Conservation (phyloP, 2,329 filamentous ascomycete genomes). For the Aureobasidium leucospermi region DNA sequence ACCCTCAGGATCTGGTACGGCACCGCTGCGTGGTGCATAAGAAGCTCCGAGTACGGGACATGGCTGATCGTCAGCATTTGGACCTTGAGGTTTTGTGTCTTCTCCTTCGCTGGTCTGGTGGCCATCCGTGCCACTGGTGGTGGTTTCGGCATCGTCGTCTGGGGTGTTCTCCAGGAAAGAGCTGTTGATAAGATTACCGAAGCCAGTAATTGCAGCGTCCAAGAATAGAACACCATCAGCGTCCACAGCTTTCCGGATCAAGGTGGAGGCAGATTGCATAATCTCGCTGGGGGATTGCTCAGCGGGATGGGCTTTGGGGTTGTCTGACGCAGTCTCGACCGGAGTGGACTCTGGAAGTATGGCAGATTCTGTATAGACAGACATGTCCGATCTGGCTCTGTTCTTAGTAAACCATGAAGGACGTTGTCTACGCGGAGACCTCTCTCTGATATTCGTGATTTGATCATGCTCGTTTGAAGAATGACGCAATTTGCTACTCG, state of each 20-base stretch:
- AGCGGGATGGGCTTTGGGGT: not conserved
- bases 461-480: not conserved
- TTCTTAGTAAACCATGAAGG: not conserved
- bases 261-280: constrained; percentile 41
- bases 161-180: not conserved
- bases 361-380: not conserved
- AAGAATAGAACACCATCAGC: constrained; percentile 42
- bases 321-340: not conserved
- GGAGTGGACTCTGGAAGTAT: not conserved
- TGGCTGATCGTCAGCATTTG: not conserved
- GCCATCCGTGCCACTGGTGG: not conserved
- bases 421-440: not conserved
- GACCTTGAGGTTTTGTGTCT: not conserved
- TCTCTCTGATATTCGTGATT: not conserved
- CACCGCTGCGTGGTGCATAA: not conserved
- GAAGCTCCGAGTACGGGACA: not conserved
- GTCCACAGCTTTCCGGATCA: constrained; percentile 41
- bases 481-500: not conserved
- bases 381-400: not conserved
- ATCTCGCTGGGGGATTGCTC: not conserved
- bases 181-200: constrained; percentile 19
- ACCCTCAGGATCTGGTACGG: not conserved
- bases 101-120: not conserved
- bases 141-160: not conserved
- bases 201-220: constrained; percentile 26